Base-by-base conservation (phyloP, 352 stramenopile species). In the Phytophthora cryptogea region DNA sequence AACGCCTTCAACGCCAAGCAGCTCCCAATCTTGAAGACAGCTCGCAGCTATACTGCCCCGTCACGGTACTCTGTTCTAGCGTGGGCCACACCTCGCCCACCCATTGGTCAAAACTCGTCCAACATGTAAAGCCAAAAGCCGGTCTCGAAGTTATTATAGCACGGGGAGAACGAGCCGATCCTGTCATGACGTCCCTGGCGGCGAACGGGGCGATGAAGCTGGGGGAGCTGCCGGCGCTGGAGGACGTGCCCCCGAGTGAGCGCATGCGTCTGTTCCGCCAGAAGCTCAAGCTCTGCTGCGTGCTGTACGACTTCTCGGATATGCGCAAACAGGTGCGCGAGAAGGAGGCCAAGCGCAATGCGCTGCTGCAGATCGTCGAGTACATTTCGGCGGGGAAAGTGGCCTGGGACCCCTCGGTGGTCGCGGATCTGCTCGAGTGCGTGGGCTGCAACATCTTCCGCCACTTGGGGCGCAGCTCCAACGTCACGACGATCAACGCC, bases 291-390 rank as follows among this genome's bases (percentile, higher is more conserved):
- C 73, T 88, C 54, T 88, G 78, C 56, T 75, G 65, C 44, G 69
- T 66, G 45, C 54, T 88, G 28, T 82, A 84, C 58, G 78, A 88
- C 50, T 88, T 88, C 53, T 65, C 54, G 13, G 76, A 88, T 41
- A 72, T 78, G 54, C 73, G 75, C 43, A 85, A 83, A 30, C 74
- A 88, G 17, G 70, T 83, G 54, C 76, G 78, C 20, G 78, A 88
- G 64, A 88, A 88, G 39, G 78, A 88, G 48, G 73, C 68, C 59
- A 99, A 99, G 80, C 86, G 96, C 36, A 96, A 98, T 59, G 98
- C 95, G 10, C 74, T 99, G 35, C 78, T 99, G 28, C 96, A 99
- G 70, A 85, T 99, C 8, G 95, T 98, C 20, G 96, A 99, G 74
- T 98, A 98, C 27, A 98, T 98, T 63, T 97, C 90, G 17, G 67